phyloP scores from a whole-genome alignment of 768 basidiomycete genomes.

The Collybia sp. region DNA sequence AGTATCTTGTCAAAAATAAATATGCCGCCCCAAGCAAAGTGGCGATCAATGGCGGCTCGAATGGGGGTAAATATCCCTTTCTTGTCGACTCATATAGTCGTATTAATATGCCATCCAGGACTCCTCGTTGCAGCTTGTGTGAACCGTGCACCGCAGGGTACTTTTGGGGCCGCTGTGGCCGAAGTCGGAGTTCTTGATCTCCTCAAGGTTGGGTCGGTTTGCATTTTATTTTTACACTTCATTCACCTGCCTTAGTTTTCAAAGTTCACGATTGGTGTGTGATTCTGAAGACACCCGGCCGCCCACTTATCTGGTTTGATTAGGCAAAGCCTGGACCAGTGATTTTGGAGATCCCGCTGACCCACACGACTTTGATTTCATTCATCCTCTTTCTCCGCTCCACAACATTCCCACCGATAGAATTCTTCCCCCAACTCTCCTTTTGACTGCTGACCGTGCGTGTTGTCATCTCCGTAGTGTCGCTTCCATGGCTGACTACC shows the following conservation, averaged over 20 bases:
- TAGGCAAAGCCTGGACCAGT: slow-evolving; percentile 71
- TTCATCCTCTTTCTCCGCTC: slow-evolving; percentile 72
- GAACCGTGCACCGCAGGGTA: slow-evolving; percentile 70
- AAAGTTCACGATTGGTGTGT: slow-evolving; percentile 68
- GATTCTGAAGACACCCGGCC: neutral
- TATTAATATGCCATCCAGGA: slow-evolving; percentile 31
- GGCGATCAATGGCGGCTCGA: slow-evolving; percentile 75
- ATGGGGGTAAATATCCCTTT: slow-evolving; percentile 52
- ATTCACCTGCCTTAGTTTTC: slow-evolving; percentile 43
- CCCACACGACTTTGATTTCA: slow-evolving; percentile 80
- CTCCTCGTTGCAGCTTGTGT: slow-evolving; percentile 82
- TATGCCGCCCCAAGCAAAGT: slow-evolving; percentile 67
- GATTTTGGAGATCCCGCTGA: slow-evolving; percentile 78
- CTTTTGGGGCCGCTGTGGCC: slow-evolving; percentile 74
- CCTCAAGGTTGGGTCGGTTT: slow-evolving; percentile 49
- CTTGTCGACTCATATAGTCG: neutral
- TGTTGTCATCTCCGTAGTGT: slow-evolving; percentile 6
- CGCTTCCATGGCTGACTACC: neutral
- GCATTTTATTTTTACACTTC: slow-evolving; percentile 1
- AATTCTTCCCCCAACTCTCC: slow-evolving; percentile 61
- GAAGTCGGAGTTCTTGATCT: slow-evolving; percentile 83
- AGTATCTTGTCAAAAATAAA: slow-evolving; percentile 70
- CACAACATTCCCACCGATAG: slow-evolving; percentile 69
- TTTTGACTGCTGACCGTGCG: slow-evolving; percentile 83
- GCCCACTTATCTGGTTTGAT: slow-evolving; percentile 6